Evolutionary conservation across 495 filamentous ascomycete species (phyloP).

Genomic region (Schizothecium vesticola): DNA sequence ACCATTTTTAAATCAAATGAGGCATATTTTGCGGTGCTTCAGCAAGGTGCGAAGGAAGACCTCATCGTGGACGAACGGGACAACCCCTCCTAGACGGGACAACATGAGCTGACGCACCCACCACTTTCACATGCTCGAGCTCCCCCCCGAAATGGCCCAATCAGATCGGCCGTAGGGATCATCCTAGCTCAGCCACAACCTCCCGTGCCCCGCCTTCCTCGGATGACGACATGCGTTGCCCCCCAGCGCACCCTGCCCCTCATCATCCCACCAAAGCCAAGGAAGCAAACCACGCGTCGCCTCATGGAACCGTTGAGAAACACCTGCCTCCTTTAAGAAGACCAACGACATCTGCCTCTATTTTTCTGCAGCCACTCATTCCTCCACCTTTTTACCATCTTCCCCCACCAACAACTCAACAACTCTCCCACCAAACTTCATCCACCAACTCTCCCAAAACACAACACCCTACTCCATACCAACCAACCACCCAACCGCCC

Average conservation of each 20-base stretch:
- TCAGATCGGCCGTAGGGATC: background rate
- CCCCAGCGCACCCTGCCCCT: background rate
- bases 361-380: background rate
- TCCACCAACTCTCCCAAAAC: slow-evolving; percentile 3
- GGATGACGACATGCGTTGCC: slow-evolving; percentile 29
- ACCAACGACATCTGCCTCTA: background rate
- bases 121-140: slow-evolving; percentile 14
- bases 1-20: no score
- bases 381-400: background rate
- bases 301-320: slow-evolving; percentile 1
- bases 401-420: background rate
- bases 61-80: no score
- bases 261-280: slow-evolving; percentile 5
- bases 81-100: no score
- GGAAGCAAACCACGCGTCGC: slow-evolving; percentile 13
- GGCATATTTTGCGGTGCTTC: no score
- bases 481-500: slow-evolving; percentile 4
- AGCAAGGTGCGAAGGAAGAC: no score
- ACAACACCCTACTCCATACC: slow-evolving; percentile 10
- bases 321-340: background rate
- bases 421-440: background rate
- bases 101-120: background rate
- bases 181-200: slow-evolving; percentile 16
- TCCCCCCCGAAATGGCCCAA: background rate
- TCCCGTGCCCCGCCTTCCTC: slow-evolving; percentile 12